A percentile compares a stretch with the other conserved stretches of the same genome.
phyloP scores from a whole-genome alignment of 352 stramenopile species.

The Phytophthora melonis region DNA sequence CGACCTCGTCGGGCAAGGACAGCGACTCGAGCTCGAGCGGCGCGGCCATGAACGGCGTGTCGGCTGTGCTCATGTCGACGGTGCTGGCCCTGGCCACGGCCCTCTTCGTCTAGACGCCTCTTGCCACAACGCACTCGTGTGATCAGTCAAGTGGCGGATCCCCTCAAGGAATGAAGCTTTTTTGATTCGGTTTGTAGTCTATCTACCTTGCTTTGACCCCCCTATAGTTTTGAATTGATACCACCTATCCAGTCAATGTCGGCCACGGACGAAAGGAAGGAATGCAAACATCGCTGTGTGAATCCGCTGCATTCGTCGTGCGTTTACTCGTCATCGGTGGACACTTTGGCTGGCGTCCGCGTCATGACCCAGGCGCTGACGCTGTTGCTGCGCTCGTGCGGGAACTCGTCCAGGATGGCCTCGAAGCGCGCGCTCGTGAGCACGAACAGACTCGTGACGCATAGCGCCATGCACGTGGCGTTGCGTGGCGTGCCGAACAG shows the following conservation, averaged over 20 bases:
- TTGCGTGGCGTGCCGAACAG: constrained; percentile 77
- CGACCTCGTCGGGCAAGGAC: constrained; percentile 24
- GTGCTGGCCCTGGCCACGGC: constrained; percentile 39
- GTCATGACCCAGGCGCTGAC: constrained; percentile 76
- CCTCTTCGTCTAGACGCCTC: constrained; percentile 39
- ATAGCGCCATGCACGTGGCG: constrained; percentile 72
- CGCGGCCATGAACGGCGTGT: constrained; percentile 32
- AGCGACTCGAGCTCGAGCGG: constrained; percentile 28
- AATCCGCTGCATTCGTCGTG: neutral
- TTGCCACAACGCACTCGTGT: too few species aligned
- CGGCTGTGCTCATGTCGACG: constrained; percentile 38
- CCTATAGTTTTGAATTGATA: too few species aligned
- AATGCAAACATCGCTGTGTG: too few species aligned
- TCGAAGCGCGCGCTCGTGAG: constrained; percentile 74
- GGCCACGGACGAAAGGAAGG: too few species aligned
- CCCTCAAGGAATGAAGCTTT: too few species aligned
- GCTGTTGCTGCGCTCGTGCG: constrained; percentile 62
- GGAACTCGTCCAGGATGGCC: constrained; percentile 73
- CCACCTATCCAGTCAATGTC: too few species aligned
- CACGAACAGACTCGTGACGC: constrained; percentile 78
- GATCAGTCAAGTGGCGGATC: too few species aligned
- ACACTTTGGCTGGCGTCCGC: constrained; percentile 18
- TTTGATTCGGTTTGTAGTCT: too few species aligned
- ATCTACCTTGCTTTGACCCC: too few species aligned
- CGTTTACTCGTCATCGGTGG: constrained; percentile 1